A percentile compares a stretch with the other conserved stretches of the same genome.
phyloP scores from a whole-genome alignment of 2,329 filamentous ascomycete genomes.

The Ophiosphaerella narmari region DNA sequence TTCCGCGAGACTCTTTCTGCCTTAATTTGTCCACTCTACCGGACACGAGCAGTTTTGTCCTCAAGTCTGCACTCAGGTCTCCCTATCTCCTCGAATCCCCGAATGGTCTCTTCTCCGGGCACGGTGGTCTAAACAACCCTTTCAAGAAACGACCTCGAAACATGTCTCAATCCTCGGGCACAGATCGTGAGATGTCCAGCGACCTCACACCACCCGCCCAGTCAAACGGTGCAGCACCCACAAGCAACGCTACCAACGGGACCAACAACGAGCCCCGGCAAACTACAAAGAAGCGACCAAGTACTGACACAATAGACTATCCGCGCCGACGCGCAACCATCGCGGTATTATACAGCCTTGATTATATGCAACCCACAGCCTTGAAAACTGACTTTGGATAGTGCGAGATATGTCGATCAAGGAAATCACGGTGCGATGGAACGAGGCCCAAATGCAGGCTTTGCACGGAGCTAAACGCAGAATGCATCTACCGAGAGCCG shows the following conservation, averaged over 20 bases:
- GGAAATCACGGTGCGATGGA: conserved; percentile 80
- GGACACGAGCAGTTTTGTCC: conserved; percentile 43
- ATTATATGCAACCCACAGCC: neutral
- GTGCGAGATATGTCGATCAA: conserved; percentile 81
- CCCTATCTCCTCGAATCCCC: conserved; percentile 47
- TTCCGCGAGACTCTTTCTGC: conserved; percentile 46
- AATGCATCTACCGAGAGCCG: conserved; percentile 83
- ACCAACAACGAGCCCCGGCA: conserved; percentile 30
- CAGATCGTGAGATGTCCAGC: conserved; percentile 46
- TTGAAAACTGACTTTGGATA: conserved; percentile 46
- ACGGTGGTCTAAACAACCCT: conserved; percentile 31
- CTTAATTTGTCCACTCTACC: conserved; percentile 47
- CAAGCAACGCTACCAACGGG: conserved; percentile 34
- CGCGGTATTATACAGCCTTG: conserved; percentile 36
- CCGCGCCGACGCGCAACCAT: conserved; percentile 49
- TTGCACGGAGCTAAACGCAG: conserved; percentile 78
- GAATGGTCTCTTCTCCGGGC: conserved; percentile 39
- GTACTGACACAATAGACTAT: conserved; percentile 50
- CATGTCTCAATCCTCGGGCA: conserved; percentile 50
- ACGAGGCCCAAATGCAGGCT: conserved; percentile 83
- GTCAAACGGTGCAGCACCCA: conserved; percentile 35
- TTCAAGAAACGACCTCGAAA: conserved; percentile 48
- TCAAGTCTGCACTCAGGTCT: conserved; percentile 45
- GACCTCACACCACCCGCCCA: conserved; percentile 32
- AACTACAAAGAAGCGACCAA: conserved; percentile 44